A percentile compares a stretch with the other conserved stretches of the same genome.
phyloP scores from a whole-genome alignment of 345 rosid species.

The Boechera divaricarpa region DNA sequence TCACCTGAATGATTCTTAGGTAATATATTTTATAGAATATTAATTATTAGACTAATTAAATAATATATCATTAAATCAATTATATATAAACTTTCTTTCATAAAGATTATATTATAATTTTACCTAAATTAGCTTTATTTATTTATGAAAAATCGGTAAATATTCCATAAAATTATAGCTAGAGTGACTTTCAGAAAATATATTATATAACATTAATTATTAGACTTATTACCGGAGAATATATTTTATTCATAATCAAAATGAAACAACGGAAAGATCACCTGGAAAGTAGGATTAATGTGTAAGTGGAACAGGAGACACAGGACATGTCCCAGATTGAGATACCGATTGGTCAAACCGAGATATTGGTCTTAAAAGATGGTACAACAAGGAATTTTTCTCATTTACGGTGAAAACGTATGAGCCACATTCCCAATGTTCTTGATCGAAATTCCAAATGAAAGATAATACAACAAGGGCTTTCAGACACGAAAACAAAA shows the following conservation, averaged over 20 bases:
- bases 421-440: slow-evolving; percentile 21
- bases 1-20: too few relatives aligned
- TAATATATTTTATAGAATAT: too few relatives aligned
- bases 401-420: slow-evolving; percentile 16
- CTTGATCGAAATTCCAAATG: slow-evolving; percentile 14
- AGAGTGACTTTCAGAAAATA: too few relatives aligned
- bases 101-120: too few relatives aligned
- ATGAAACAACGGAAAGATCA: neutral
- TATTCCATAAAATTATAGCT: too few relatives aligned
- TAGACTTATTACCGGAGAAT: too few relatives aligned
- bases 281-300: neutral
- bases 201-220: too few relatives aligned
- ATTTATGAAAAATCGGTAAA: too few relatives aligned
- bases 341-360: neutral
- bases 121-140: too few relatives aligned
- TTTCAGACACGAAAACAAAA: slow-evolving; percentile 18
- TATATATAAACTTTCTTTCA: too few relatives aligned
- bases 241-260: neutral
- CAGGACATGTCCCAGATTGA: slow-evolving; percentile 2
- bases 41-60: too few relatives aligned
- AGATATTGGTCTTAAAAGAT: neutral
- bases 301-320: neutral
- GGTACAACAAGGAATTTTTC: slow-evolving; percentile 26
- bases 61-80: too few relatives aligned
- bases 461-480: slow-evolving; percentile 33